These are phyloP conservation scores for Penicillium hesseltinei DNA, from an alignment of 2,329 filamentous ascomycete species.

Conservation along the genomic window DNA sequence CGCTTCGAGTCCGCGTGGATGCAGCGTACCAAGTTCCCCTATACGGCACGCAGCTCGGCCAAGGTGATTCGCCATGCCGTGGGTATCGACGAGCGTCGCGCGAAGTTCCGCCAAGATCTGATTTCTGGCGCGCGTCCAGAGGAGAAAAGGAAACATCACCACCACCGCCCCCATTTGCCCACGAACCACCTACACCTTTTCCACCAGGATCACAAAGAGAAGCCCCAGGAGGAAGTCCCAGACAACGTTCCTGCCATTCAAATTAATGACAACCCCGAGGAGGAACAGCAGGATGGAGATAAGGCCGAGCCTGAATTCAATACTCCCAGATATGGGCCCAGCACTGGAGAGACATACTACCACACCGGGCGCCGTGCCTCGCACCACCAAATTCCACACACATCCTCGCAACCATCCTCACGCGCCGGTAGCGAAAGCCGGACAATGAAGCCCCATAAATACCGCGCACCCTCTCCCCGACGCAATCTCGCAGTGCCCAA, in stretches of 20 bases:
- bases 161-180: slow-evolving; percentile 21
- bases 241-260: slow-evolving; percentile 32
- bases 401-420: slow-evolving; percentile 7
- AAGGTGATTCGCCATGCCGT: slow-evolving; percentile 58
- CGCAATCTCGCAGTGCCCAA: slow-evolving; percentile 32
- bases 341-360: slow-evolving; percentile 30
- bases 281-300: slow-evolving; percentile 1
- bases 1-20: slow-evolving; percentile 70
- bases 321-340: slow-evolving; percentile 13
- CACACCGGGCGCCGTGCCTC: slow-evolving; percentile 21
- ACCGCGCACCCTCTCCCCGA: slow-evolving; percentile 28
- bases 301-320: slow-evolving; percentile 3
- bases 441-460: slow-evolving; percentile 20
- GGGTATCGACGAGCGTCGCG: slow-evolving; percentile 57
- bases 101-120: slow-evolving; percentile 59
- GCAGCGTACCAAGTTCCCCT: slow-evolving; percentile 72
- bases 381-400: slow-evolving; percentile 14
- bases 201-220: slow-evolving; percentile 17
- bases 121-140: slow-evolving; percentile 46
- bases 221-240: slow-evolving; percentile 10
- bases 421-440: slow-evolving; percentile 15
- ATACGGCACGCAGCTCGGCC: slow-evolving; percentile 54
- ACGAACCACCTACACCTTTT: slow-evolving; percentile 24
- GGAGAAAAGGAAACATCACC: slow-evolving; percentile 18
- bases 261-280: slow-evolving; percentile 26